These are phyloP conservation scores for Corymbia maculata DNA, from an alignment of 345 rosid species.

Conservation along the genomic window DNA sequence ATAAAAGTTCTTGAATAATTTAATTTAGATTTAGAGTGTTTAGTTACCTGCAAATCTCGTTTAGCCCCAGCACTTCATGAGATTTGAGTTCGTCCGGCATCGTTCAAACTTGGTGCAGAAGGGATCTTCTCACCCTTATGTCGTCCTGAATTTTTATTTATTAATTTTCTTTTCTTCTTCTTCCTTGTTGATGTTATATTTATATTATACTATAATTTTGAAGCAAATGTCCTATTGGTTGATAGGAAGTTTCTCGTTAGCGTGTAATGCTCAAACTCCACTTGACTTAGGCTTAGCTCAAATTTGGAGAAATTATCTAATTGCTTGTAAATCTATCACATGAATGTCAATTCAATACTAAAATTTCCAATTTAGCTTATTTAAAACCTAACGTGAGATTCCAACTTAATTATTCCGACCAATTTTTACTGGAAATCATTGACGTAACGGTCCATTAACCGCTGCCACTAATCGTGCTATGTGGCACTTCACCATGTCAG, in stretches of 20 bases:
- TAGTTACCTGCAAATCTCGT: no score
- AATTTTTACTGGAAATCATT: fast-evolving
- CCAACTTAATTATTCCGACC: fast-evolving
- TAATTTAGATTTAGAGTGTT: no score
- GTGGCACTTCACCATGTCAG: fast-evolving
- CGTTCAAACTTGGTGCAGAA: not conserved
- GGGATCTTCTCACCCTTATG: not conserved
- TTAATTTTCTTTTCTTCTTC: not conserved
- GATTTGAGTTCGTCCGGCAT: not conserved
- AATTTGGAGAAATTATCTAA: not conserved
- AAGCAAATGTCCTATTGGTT: not conserved
- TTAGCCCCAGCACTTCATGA: not conserved
- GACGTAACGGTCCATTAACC: fast-evolving
- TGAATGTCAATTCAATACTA: no score
- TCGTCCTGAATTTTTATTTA: not conserved
- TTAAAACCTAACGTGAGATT: no score
- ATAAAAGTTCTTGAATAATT: no score
- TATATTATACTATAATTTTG: not conserved
- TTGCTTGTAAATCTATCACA: no score
- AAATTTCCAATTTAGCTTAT: no score
- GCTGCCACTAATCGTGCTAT: fast-evolving
- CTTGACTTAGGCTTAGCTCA: not conserved
- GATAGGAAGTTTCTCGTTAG: not conserved
- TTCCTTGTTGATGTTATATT: not conserved
- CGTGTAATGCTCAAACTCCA: not conserved